Evolutionary conservation across 129 eudicot species (phyloP), one percentile per base, ranked within the genome.

Genomic region (Ambrosia artemisiifolia): DNA sequence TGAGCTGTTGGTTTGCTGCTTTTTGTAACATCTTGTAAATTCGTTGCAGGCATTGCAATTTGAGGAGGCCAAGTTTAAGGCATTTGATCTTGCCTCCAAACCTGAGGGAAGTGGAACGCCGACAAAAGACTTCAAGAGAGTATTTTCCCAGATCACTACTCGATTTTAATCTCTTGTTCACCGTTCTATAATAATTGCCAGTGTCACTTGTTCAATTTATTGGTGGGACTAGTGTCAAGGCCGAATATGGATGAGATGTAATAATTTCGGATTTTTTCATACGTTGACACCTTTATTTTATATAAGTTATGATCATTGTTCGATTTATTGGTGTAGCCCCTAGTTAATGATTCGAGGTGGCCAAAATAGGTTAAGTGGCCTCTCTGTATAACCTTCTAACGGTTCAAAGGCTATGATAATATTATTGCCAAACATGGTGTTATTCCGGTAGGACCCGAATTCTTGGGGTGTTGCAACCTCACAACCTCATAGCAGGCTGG

Each of bases 31-130:
- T 7, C 1, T 57, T 3, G 24, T 44, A 63, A 36, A 40, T 80
- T 36, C 34, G 18, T 63, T 55, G 28, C 82, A 94, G 98, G 98
- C 95, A 55, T 54, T 94, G 68, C 82, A 82, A 61, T 74, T 80
- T 49, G 98, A 90, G 77, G 98, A 94, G 83, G 92, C 95, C 1
- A 87, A 94, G 65, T 85, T 71, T 50, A 94, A 94, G 81, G 98
- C 93, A 16, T 78, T 94, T 74, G 98, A 94, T 75, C 83, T 94
- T 72, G 98, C 92, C 34, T 94, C 98, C 46, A 94, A 94, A 80
- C 92, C 96, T 0, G 98, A 94, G 78, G 96, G 98, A 77, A 76
- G 70, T 61, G 98, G 98, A 71, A 84, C 91, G 0, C 96, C 98
- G 14, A 94, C 98, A 3, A 85, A 79, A 77, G 98, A 94, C 78